Conservation (phyloP, 2,329 filamentous ascomycete genomes). For the Cercospora janseana region DNA sequence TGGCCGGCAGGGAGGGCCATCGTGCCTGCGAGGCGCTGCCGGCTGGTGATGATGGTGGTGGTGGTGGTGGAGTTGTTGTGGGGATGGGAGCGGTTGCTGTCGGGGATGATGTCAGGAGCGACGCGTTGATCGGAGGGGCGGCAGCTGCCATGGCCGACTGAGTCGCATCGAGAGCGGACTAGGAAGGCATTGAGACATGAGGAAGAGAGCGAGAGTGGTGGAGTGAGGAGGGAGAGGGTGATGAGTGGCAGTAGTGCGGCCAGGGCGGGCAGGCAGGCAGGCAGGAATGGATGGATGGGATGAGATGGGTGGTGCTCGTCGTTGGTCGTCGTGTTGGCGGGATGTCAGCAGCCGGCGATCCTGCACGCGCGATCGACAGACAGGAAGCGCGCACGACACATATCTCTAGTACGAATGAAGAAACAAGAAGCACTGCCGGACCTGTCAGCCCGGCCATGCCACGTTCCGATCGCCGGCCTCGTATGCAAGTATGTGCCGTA, state of each 20-base stretch:
- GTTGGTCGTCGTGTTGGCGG: no score
- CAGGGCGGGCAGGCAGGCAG: no score
- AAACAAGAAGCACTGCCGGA: no score
- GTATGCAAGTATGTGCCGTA: no score
- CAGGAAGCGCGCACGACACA: no score
- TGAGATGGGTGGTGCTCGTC: no score
- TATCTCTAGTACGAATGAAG: no score
- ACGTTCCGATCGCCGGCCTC: no score
- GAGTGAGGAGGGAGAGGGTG: not conserved
- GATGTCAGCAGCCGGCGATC: no score
- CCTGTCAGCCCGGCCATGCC: no score
- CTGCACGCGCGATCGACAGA: no score
- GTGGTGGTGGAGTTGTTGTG: slow-evolving; percentile 11
- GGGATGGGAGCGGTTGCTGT: not conserved
- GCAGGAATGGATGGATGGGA: no score
- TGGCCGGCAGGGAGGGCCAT: slow-evolving; percentile 35
- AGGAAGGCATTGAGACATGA: not conserved
- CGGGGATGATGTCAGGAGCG: slow-evolving; percentile 26
- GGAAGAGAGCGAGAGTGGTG: not conserved
- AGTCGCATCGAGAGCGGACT: not conserved
- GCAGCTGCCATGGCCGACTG: not conserved
- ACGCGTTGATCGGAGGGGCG: not conserved
- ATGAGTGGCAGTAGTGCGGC: not conserved
- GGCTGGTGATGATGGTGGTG: slow-evolving; percentile 15
- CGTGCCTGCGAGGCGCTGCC: slow-evolving; percentile 25